A percentile compares a stretch with the other conserved stretches of the same genome.
These are phyloP conservation scores for Talaromyces piceae DNA, from an alignment of 2,329 filamentous ascomycete species.

Conservation along the genomic window DNA sequence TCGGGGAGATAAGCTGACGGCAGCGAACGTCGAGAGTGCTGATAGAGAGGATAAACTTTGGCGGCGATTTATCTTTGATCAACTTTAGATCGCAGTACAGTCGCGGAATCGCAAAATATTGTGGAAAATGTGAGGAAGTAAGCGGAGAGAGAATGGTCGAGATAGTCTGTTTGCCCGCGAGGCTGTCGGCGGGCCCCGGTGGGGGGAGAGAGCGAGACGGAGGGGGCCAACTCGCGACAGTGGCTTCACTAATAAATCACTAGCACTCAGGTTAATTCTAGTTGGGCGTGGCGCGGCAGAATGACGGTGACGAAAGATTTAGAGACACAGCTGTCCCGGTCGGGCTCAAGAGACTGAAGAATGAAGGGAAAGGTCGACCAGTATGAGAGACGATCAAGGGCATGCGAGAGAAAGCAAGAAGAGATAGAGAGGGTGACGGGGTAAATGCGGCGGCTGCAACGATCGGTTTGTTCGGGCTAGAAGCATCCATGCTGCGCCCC, in stretches of 20 bases:
- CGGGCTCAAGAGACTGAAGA: too few species aligned
- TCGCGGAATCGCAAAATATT: not conserved
- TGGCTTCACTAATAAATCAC: too few species aligned
- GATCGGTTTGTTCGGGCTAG: not conserved
- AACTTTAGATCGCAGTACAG: too few species aligned
- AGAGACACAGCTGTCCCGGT: too few species aligned
- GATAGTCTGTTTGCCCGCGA: not conserved
- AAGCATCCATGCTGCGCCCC: not conserved
- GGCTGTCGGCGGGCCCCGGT: not conserved
- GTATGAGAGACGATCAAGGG: not conserved
- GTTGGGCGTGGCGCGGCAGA: too few species aligned
- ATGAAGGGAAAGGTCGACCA: not conserved
- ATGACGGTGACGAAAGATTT: too few species aligned
- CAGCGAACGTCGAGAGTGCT: not conserved
- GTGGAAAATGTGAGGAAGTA: not conserved
- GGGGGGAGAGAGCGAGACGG: not conserved
- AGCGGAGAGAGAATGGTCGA: not conserved
- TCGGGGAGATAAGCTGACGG: not conserved
- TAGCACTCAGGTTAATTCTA: too few species aligned
- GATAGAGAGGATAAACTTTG: not conserved
- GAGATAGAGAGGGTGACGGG: not conserved
- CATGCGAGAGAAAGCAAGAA: not conserved
- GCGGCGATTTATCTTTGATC: too few species aligned
- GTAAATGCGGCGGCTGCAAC: not conserved
- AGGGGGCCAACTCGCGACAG: not conserved